phyloP scores from a whole-genome alignment of 352 stramenopile species.

The Lagenidium sp. region DNA sequence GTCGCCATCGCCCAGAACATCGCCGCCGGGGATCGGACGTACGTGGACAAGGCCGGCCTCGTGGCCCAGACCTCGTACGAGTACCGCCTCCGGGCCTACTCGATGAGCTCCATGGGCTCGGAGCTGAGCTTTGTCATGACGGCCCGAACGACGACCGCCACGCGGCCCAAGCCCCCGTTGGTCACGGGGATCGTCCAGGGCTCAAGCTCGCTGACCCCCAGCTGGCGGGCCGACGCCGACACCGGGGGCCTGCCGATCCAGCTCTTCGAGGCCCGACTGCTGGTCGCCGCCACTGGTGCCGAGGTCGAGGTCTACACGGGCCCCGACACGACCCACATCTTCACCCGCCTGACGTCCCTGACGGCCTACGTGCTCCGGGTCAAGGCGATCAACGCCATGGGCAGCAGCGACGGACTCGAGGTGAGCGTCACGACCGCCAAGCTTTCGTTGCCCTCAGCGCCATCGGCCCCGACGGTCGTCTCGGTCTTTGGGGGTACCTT shows the following conservation, averaged over 20 bases:
- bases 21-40: constrained; percentile 10
- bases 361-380: constrained; percentile 26
- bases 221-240: constrained; percentile 31
- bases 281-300: neutral
- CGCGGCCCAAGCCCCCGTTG: constrained; percentile 18
- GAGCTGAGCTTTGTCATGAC: constrained; percentile 23
- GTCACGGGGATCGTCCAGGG: constrained; percentile 6
- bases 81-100: constrained; percentile 36
- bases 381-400: constrained; percentile 22
- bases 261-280: constrained; percentile 27
- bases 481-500: constrained; percentile 50
- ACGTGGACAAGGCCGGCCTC: constrained; percentile 25
- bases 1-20: constrained; percentile 15
- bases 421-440: constrained; percentile 16
- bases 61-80: constrained; percentile 27
- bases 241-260: constrained; percentile 27
- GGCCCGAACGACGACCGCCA: constrained; percentile 23
- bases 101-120: constrained; percentile 24
- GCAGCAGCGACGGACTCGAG: constrained; percentile 14
- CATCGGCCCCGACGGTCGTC: constrained; percentile 16
- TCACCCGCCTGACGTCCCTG: constrained; percentile 23
- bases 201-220: constrained; percentile 26
- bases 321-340: constrained; percentile 12
- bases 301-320: constrained; percentile 12
- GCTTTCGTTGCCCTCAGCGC: constrained; percentile 13